phyloP scores from a whole-genome alignment of 306 rosid genomes.

The Castanea sativa region DNA sequence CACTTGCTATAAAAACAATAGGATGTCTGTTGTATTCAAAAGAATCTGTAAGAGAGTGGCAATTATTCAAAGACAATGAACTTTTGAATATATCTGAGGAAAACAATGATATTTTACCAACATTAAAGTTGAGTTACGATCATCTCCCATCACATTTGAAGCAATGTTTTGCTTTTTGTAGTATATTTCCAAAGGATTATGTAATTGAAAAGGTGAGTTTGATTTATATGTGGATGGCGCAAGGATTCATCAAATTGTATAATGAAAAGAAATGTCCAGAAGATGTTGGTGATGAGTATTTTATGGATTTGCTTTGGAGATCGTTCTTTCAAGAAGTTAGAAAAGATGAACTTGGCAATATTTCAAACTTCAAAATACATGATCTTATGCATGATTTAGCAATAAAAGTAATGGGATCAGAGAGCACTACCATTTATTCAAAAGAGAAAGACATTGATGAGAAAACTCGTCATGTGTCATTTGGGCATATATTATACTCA shows the following conservation, averaged over 20 bases:
- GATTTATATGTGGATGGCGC: slow-evolving; percentile 13
- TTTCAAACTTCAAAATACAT: no score
- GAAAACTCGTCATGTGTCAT: no score
- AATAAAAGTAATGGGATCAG: no score
- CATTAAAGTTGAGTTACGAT: not conserved
- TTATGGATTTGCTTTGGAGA: no score
- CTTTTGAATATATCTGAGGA: not conserved
- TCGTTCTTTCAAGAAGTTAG: no score
- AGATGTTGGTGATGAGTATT: no score
- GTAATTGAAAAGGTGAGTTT: rapidly evolving
- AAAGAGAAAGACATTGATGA: no score
- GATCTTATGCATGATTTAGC: no score
- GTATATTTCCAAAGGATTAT: slow-evolving; percentile 8
- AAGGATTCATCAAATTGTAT: not conserved
- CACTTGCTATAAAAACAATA: slow-evolving; percentile 3
- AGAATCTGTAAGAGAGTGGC: not conserved
- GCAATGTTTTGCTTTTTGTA: slow-evolving; percentile 8
- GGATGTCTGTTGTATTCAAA: not conserved
- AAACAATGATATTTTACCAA: not conserved
- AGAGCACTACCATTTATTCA: no score
- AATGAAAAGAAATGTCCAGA: not conserved
- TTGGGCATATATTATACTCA: rapidly evolving
- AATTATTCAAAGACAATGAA: not conserved
- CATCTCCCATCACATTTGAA: not conserved
- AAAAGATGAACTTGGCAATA: no score